These are phyloP conservation scores for Termitomyces sp. DNA, from an alignment of 768 basidiomycete genomes.

Conservation along the genomic window DNA sequence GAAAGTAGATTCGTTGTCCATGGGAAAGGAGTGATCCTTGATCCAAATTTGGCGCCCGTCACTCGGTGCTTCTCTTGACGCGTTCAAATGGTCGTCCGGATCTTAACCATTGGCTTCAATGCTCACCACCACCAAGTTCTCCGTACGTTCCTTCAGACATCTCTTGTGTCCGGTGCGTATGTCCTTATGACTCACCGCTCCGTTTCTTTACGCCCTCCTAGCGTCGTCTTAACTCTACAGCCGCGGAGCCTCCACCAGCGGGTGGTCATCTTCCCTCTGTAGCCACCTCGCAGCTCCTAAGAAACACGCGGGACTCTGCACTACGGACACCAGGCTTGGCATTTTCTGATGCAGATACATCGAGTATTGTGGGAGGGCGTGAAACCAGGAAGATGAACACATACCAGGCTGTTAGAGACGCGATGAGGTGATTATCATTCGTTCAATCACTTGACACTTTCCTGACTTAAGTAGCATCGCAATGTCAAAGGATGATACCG, in stretches of 20 bases:
- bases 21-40: slow-evolving; percentile 19
- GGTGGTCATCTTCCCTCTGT: slow-evolving; percentile 72
- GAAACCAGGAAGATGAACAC: slow-evolving; percentile 95
- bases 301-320: slow-evolving; percentile 59
- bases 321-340: slow-evolving; percentile 65
- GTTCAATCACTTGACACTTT: not conserved
- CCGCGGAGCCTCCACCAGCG: slow-evolving; percentile 64
- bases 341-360: slow-evolving; percentile 63
- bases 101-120: slow-evolving; percentile 34
- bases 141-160: slow-evolving; percentile 17
- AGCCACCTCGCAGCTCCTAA: slow-evolving; percentile 61
- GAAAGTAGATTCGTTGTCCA: slow-evolving; percentile 83
- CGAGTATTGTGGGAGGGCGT: slow-evolving; percentile 58
- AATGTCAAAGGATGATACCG: slow-evolving; percentile 76
- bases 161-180: slow-evolving; percentile 16
- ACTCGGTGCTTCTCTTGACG: slow-evolving; percentile 10
- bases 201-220: not conserved
- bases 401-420: slow-evolving; percentile 90
- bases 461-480: slow-evolving; percentile 51
- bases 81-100: slow-evolving; percentile 25
- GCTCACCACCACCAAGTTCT: slow-evolving; percentile 30
- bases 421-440: slow-evolving; percentile 55
- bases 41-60: slow-evolving; percentile 2
- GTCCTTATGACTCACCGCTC: not conserved
- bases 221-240: slow-evolving; percentile 48